A percentile compares a stretch with the other conserved stretches of the same genome.
phyloP scores from a whole-genome alignment of 345 rosid genomes.

The Linum lewisii region DNA sequence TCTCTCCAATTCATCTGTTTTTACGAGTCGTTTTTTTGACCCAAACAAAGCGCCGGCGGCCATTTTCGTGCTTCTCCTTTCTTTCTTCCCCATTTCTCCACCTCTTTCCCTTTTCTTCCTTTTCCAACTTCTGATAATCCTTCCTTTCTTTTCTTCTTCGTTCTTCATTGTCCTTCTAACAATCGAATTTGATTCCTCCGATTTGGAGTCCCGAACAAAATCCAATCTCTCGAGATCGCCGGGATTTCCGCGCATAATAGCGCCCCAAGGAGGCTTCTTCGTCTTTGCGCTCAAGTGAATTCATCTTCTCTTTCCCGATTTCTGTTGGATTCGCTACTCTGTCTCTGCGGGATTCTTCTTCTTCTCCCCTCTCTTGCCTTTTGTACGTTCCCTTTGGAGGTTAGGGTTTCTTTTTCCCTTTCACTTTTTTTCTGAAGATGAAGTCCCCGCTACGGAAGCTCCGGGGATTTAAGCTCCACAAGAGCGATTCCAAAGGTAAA shows the following conservation, averaged over 20 bases:
- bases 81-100: too few species aligned
- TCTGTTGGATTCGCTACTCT: not conserved
- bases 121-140: slow-evolving; percentile 9
- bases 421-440: slow-evolving; percentile 29
- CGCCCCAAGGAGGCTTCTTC: not conserved
- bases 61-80: not conserved
- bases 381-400: slow-evolving; percentile 8
- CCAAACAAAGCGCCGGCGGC: not conserved
- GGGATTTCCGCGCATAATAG: not conserved
- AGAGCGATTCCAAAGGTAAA: slow-evolving; percentile 58
- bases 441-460: slow-evolving; percentile 63
- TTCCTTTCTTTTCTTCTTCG: slow-evolving; percentile 16
- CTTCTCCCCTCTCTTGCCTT: not conserved
- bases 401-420: slow-evolving; percentile 35
- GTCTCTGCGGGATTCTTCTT: not conserved
- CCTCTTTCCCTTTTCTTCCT: too few species aligned
- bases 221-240: slow-evolving; percentile 6
- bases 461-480: slow-evolving; percentile 61
- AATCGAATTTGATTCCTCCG: slow-evolving; percentile 29
- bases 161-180: slow-evolving; percentile 39
- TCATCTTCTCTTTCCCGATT: not conserved
- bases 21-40: slow-evolving; percentile 22
- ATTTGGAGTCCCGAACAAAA: not conserved
- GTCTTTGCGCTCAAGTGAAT: not conserved
- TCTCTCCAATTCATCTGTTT: slow-evolving; percentile 7